A percentile compares a stretch with the other conserved stretches of the same genome.
phyloP scores from a whole-genome alignment of 108 stramenopile species.

The Stephanodiscus minutulus region DNA sequence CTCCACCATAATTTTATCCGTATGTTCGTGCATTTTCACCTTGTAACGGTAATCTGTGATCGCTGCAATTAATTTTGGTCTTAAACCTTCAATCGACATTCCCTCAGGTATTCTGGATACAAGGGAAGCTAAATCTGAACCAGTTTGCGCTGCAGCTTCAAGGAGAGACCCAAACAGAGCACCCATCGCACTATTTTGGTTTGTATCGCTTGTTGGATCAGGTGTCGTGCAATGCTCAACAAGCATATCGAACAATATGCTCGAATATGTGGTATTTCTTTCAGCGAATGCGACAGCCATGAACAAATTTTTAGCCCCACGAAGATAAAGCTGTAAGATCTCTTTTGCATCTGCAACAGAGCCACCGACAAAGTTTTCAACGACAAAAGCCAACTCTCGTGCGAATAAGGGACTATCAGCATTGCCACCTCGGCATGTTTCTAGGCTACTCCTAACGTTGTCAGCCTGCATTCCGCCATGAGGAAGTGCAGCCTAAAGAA shows the following conservation, averaged over 20 bases:
- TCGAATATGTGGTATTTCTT: slow-evolving; percentile 53
- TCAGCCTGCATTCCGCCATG: slow-evolving; percentile 69
- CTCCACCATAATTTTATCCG: slow-evolving; percentile 45
- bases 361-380: slow-evolving; percentile 68
- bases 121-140: slow-evolving; percentile 73
- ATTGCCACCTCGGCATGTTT: slow-evolving; percentile 46
- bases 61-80: slow-evolving; percentile 78
- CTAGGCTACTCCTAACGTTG: slow-evolving; percentile 58
- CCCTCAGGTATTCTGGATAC: slow-evolving; percentile 71
- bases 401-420: slow-evolving; percentile 59
- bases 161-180: slow-evolving; percentile 74
- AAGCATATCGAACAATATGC: slow-evolving; percentile 67
- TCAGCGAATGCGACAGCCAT: slow-evolving; percentile 78
- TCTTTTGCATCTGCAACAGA: slow-evolving; percentile 50
- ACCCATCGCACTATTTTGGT: slow-evolving; percentile 43
- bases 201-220: slow-evolving; percentile 11
- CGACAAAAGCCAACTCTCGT: slow-evolving; percentile 78
- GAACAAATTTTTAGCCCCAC: slow-evolving; percentile 66
- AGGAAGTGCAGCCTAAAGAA: slow-evolving; percentile 58
- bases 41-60: slow-evolving; percentile 82
- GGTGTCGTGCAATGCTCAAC: slow-evolving; percentile 60
- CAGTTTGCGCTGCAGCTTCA: slow-evolving; percentile 76
- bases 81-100: slow-evolving; percentile 81
- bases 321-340: slow-evolving; percentile 68
- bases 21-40: slow-evolving; percentile 69